Percentiles rank a stretch among this genome's conserved stretches.
phyloP scores from a whole-genome alignment of 2,329 filamentous ascomycete genomes.

The Monosporascus sp. region DNA sequence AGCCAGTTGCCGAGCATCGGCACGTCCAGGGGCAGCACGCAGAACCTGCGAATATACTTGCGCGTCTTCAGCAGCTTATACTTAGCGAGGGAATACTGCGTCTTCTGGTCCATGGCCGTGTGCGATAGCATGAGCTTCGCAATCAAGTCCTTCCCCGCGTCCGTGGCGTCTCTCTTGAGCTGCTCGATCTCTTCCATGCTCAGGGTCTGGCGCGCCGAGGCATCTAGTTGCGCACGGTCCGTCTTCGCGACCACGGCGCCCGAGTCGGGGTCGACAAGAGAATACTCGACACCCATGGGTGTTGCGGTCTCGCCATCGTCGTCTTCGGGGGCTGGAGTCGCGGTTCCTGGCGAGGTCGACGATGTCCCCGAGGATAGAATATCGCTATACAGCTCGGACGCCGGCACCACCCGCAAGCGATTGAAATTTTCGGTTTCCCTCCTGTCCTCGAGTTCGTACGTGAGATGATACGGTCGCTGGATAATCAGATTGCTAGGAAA shows the following conservation, averaged over 20 bases:
- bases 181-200: slow-evolving; percentile 72
- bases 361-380: slow-evolving; percentile 49
- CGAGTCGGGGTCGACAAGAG: slow-evolving; percentile 39
- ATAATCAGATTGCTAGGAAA: slow-evolving; percentile 88
- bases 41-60: slow-evolving; percentile 89
- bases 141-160: slow-evolving; percentile 83
- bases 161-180: slow-evolving; percentile 66
- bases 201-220: slow-evolving; percentile 67
- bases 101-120: slow-evolving; percentile 88
- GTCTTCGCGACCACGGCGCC: slow-evolving; percentile 49
- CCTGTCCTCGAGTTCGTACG: slow-evolving; percentile 80
- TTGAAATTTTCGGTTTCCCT: slow-evolving; percentile 59
- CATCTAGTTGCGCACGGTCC: slow-evolving; percentile 55
- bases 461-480: slow-evolving; percentile 85
- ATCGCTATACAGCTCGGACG: slow-evolving; percentile 79
- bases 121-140: slow-evolving; percentile 90
- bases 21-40: slow-evolving; percentile 77
- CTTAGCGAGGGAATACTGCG: slow-evolving; percentile 86
- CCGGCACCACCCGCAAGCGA: slow-evolving; percentile 70
- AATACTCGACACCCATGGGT: slow-evolving; percentile 40
- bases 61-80: slow-evolving; percentile 92
- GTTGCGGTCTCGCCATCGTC: slow-evolving; percentile 34
- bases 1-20: slow-evolving; percentile 70
- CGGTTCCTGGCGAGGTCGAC: slow-evolving; percentile 25
- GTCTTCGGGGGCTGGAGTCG: slow-evolving; percentile 33